phyloP scores from a whole-genome alignment of 306 rosid species.

The Quercus gilva region DNA sequence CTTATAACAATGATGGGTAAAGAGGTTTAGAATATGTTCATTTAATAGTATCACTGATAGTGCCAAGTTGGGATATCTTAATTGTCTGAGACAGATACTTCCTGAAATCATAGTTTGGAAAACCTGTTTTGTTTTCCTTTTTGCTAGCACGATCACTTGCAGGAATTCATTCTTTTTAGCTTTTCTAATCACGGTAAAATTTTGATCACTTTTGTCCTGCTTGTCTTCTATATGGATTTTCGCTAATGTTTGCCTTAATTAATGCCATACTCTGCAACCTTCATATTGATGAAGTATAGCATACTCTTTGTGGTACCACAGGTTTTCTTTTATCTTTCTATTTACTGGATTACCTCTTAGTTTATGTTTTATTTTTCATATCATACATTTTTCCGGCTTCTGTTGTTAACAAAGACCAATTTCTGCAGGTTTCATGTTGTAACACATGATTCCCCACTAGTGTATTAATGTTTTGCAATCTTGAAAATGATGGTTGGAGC shows the following conservation, averaged over 20 bases:
- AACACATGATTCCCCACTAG: conserved; percentile 7
- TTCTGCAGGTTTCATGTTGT: conserved; percentile 20
- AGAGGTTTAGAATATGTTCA: too few species aligned
- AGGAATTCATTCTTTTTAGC: background rate
- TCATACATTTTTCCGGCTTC: background rate
- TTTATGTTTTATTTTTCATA: background rate
- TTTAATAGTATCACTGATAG: too few species aligned
- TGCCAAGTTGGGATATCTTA: too few species aligned
- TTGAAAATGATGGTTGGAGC: conserved; percentile 31
- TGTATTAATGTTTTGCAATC: background rate
- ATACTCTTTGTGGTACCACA: background rate
- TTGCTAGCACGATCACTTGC: background rate
- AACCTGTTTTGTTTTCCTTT: background rate
- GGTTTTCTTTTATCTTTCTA: background rate
- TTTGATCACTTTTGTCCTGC: background rate
- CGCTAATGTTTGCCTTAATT: background rate
- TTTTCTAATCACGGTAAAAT: background rate
- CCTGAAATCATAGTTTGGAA: background rate
- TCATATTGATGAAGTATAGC: background rate
- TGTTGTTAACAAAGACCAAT: background rate
- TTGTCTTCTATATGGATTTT: background rate
- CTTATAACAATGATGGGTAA: too few species aligned
- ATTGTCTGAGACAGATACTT: background rate
- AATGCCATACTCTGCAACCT: background rate
- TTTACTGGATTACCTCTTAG: background rate